Percentiles rank a stretch among this genome's conserved stretches.
phyloP scores from a whole-genome alignment of 192 early-diverging fungal genomes.

The Umbelopsis ramanniana region DNA sequence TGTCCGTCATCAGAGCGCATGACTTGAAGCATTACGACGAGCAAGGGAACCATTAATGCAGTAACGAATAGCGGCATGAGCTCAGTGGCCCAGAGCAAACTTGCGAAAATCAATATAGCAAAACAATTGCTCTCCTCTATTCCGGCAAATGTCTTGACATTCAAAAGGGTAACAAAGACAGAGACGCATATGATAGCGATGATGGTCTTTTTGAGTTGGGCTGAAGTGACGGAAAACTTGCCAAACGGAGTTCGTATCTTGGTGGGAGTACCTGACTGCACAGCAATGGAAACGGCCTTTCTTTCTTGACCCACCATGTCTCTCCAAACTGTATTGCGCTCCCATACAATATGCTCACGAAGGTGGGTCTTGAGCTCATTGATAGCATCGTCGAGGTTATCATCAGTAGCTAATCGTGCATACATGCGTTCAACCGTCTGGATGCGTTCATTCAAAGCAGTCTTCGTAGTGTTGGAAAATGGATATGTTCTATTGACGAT shows the following conservation, averaged over 20 bases:
- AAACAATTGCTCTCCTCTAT: conserved; percentile 88
- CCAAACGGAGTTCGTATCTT: conserved; percentile 54
- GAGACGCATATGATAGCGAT: conserved; percentile 54
- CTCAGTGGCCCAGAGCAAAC: conserved; percentile 93
- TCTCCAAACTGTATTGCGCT: conserved; percentile 97
- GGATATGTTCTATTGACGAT: conserved; percentile 70
- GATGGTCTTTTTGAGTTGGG: conserved; percentile 48
- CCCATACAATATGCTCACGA: conserved; percentile 92
- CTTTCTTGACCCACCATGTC: conserved; percentile 95
- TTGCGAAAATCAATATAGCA: conserved; percentile 89
- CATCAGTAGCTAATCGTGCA: conserved; percentile 64
- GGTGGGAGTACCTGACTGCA: conserved; percentile 37
- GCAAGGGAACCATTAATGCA: conserved; percentile 82
- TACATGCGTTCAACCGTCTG: conserved; percentile 64
- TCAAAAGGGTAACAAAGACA: conserved; percentile 64
- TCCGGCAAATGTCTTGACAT: conserved; percentile 64
- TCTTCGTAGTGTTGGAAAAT: conserved; percentile 68
- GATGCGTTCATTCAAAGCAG: conserved; percentile 66
- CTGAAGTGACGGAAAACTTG: conserved; percentile 47
- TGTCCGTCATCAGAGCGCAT: conserved; percentile 68
- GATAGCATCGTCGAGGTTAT: conserved; percentile 66
- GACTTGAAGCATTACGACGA: conserved; percentile 84
- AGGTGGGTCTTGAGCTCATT: conserved; percentile 79
- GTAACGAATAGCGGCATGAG: conserved; percentile 93
- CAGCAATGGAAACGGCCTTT: conserved; percentile 73